Evolutionary conservation across 176 grass and related monocot species (phyloP).

Genomic region (Coix lacrymajobi): DNA sequence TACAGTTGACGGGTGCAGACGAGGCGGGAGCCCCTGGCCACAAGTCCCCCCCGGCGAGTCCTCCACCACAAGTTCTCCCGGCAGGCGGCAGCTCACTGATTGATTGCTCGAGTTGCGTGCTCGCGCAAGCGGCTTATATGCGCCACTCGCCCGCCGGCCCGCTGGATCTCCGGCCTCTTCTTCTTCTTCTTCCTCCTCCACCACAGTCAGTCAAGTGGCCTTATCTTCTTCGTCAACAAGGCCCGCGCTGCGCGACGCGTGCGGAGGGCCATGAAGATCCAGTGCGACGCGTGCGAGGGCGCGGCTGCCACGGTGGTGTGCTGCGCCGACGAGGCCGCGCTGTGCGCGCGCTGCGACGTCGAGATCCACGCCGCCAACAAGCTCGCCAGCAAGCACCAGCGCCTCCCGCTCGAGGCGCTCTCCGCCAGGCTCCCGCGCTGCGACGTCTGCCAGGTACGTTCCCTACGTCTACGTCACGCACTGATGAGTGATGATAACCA

Average conservation of each 20-base stretch:
- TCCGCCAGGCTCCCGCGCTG: slow-evolving; percentile 62
- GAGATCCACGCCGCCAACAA: slow-evolving; percentile 79
- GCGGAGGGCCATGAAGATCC: slow-evolving; percentile 88
- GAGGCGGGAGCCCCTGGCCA: neutral
- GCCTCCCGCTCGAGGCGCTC: slow-evolving; percentile 67
- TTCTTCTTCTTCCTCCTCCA: neutral
- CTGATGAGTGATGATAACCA: too few relatives aligned
- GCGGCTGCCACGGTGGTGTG: slow-evolving; percentile 70
- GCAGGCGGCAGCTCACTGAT: neutral
- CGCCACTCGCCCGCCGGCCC: slow-evolving; percentile 7
- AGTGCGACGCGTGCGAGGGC: slow-evolving; percentile 77
- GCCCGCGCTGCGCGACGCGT: too few relatives aligned
- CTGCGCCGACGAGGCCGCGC: slow-evolving; percentile 87
- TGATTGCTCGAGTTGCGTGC: slow-evolving; percentile 28
- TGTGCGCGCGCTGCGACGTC: slow-evolving; percentile 81
- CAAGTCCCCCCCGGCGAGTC: slow-evolving; percentile 7
- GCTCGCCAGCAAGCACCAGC: slow-evolving; percentile 87
- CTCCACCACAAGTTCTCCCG: slow-evolving; percentile 35
- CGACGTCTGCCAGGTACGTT: slow-evolving; percentile 70
- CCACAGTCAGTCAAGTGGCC: neutral
- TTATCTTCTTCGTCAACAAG: slow-evolving; percentile 24
- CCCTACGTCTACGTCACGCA: too few relatives aligned
- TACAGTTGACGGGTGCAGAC: neutral
- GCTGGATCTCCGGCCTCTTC: neutral
- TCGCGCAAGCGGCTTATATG: slow-evolving; percentile 30